Percentiles rank a stretch among this genome's conserved stretches.
These are phyloP conservation scores for Penicillium psychrofluorescens DNA, from an alignment of 495 filamentous ascomycete species.

Conservation along the genomic window DNA sequence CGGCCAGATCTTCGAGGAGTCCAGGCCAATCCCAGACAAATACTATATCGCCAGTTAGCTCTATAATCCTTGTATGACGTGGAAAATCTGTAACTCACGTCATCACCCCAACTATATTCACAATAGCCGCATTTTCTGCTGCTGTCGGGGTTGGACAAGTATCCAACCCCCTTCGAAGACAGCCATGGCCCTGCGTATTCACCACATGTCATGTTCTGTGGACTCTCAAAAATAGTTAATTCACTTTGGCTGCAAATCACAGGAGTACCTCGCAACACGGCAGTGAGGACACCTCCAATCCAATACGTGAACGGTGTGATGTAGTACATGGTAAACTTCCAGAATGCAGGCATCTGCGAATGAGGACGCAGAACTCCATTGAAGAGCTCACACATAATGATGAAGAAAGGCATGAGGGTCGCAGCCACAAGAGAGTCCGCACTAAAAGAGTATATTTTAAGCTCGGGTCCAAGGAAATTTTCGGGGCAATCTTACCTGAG, in stretches of 20 bases:
- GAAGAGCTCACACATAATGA: slow-evolving; percentile 46
- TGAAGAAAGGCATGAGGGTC: slow-evolving; percentile 69
- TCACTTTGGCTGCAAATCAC: slow-evolving; percentile 55
- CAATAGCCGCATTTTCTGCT: slow-evolving; percentile 48
- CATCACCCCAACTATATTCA: slow-evolving; percentile 47
- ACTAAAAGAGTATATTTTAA: slow-evolving; percentile 30
- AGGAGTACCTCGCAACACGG: slow-evolving; percentile 55
- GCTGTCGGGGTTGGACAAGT: slow-evolving; percentile 42
- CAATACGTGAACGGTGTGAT: slow-evolving; percentile 80
- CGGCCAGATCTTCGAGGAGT: slow-evolving; percentile 54
- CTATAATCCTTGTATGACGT: too few relatives aligned
- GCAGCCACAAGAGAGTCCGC: slow-evolving; percentile 60
- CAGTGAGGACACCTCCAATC: slow-evolving; percentile 68
- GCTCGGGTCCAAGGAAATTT: not conserved
- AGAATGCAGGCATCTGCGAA: slow-evolving; percentile 72
- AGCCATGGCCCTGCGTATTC: slow-evolving; percentile 68
- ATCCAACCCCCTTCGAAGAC: slow-evolving; percentile 53
- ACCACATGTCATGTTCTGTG: slow-evolving; percentile 54
- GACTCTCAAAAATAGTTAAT: slow-evolving; percentile 56
- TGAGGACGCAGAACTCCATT: slow-evolving; percentile 79
- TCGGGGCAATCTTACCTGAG: slow-evolving; percentile 34
- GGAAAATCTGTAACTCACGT: slow-evolving; percentile 26
- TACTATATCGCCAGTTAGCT: slow-evolving; percentile 36
- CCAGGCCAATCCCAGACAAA: slow-evolving; percentile 52
- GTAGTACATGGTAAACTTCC: slow-evolving; percentile 72